Conservation (phyloP, 257 asterid species). For the Rehmannia glutinosa region DNA sequence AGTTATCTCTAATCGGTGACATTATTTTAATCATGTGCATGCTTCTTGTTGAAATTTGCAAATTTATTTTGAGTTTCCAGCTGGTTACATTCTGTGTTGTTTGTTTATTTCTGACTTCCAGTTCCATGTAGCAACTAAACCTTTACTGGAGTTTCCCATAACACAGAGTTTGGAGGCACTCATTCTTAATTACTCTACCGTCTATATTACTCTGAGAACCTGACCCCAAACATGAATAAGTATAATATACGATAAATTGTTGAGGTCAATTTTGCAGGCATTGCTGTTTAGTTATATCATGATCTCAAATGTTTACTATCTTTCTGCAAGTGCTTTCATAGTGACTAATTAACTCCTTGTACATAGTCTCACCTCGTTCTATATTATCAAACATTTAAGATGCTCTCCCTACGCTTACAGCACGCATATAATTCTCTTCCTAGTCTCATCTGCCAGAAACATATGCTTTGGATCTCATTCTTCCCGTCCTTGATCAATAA, state of each 20-base stretch:
- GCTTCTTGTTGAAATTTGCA: neutral
- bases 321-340: neutral
- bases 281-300: neutral
- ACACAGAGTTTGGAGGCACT: neutral
- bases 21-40: neutral
- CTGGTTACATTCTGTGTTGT: neutral
- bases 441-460: neutral
- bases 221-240: neutral
- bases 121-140: neutral
- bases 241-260: neutral
- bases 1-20: neutral
- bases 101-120: neutral
- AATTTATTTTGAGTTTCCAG: neutral
- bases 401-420: neutral
- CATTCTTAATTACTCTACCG: neutral
- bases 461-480: neutral
- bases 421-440: neutral
- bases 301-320: neutral
- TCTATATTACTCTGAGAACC: neutral
- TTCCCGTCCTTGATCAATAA: neutral
- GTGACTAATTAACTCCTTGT: neutral
- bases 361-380: neutral
- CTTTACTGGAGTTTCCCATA: neutral
- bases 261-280: neutral
- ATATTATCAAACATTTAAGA: neutral